Base-by-base conservation (phyloP, 1,284 basidiomycete genomes). In the Neonothopanus nambi region DNA sequence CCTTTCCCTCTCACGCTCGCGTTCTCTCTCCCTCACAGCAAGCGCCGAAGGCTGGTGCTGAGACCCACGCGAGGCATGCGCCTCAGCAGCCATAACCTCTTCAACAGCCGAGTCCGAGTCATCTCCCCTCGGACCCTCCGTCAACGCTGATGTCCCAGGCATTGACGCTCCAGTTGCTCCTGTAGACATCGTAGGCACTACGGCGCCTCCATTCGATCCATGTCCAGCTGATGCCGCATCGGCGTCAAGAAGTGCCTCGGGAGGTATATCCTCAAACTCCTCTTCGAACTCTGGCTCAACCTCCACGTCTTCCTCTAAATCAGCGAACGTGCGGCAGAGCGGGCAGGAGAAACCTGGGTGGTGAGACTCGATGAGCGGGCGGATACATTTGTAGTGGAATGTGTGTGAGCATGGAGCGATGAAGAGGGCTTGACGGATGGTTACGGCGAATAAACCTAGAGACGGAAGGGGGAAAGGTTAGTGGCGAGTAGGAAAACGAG, bases 331-430 rank as follows among this genome's bases (percentile, higher is more conserved):
- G 41, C 91, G 78, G 70, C 96, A 99, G 7, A 99, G 82, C 0
- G 96, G 97, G 64, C 96, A 99, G 6, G 87, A 92, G 72, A 99
- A 99, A 3, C 93, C 91, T 0, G 96, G 93, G 63, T 96, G 86
- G 70, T 98, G 95, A 35, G 81, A 71, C 61, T 90, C 82, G 40
- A 99, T 80, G 15, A 98, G 77, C 0, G 95, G 95, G 0, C 94
- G 85, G 60, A 99, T 96, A 71, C 97, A 99, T 71, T 98, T 98
- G 83, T 92, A 98, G 73, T 98, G 96, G 77, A 97, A 98, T 0
- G 95, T 89, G 71, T 98, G 96, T 5, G 93, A 96, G 70, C 93
- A 95, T 0, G 93, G 93, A 28, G 95, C 95, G 66, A 99, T 96
- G 75, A 99, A 99, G 23, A 99, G 82, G 0, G 95, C 91, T 72